Conservation (phyloP, 768 basidiomycete species). For the Kwoniella heveanensis region DNA sequence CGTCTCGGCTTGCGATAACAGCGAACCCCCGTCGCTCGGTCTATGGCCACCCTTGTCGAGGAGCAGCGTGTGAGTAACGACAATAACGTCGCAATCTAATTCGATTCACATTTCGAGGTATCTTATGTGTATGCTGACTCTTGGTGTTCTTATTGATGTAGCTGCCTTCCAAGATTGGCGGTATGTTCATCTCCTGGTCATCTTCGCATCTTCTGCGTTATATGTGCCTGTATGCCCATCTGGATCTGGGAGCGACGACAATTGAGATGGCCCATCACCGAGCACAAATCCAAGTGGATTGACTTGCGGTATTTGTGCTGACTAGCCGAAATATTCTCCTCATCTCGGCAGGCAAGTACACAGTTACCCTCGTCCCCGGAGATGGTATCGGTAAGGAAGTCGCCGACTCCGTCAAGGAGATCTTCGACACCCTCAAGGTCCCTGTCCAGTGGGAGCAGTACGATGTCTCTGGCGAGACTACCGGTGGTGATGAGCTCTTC, state of each 20-base stretch:
- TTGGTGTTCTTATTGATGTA: slow-evolving; percentile 13
- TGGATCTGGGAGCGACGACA: too few relatives aligned
- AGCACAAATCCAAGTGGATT: too few relatives aligned
- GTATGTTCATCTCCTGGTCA: slow-evolving; percentile 33
- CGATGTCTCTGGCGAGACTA: slow-evolving; percentile 94
- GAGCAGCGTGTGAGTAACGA: slow-evolving; percentile 39
- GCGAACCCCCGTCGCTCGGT: slow-evolving; percentile 28
- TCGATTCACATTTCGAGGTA: not conserved
- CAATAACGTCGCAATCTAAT: too few relatives aligned
- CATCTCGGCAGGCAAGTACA: slow-evolving; percentile 47
- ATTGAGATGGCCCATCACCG: too few relatives aligned
- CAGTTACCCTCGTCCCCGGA: slow-evolving; percentile 92
- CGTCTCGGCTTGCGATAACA: not conserved
- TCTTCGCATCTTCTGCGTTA: too few relatives aligned
- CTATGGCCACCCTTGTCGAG: slow-evolving; percentile 43
- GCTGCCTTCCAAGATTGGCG: slow-evolving; percentile 55
- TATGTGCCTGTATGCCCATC: too few relatives aligned
- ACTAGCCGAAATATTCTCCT: not conserved
- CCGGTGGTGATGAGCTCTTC: slow-evolving; percentile 90
- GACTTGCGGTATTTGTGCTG: not conserved
- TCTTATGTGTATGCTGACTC: slow-evolving; percentile 8
- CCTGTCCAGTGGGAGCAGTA: slow-evolving; percentile 99
- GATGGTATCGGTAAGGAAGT: slow-evolving; percentile 98
- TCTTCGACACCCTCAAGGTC: slow-evolving; percentile 94
- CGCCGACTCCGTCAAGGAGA: slow-evolving; percentile 97